A percentile compares a stretch with the other conserved stretches of the same genome.
These are phyloP conservation scores for Xenoacremonium recifei DNA, from an alignment of 2,329 filamentous ascomycete species.

Conservation along the genomic window DNA sequence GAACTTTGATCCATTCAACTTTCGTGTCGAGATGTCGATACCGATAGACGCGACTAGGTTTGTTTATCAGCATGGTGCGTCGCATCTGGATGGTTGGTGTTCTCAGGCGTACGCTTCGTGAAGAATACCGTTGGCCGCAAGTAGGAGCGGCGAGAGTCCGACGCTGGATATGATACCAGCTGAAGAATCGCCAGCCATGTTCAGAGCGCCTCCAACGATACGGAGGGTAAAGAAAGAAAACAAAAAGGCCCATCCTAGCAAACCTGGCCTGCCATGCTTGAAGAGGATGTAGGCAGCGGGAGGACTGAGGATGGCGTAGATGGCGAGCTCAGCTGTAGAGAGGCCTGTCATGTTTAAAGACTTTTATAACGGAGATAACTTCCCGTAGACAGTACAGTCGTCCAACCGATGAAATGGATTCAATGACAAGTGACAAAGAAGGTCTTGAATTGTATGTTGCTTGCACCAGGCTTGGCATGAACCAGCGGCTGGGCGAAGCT, in stretches of 20 bases:
- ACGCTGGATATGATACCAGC: slow-evolving; percentile 36
- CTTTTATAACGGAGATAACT: no score
- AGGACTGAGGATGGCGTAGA: slow-evolving; percentile 33
- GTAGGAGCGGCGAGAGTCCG: slow-evolving; percentile 37
- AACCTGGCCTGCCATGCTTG: slow-evolving; percentile 32
- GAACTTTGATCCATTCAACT: slow-evolving; percentile 9
- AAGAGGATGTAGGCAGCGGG: slow-evolving; percentile 30
- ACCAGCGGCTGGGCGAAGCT: no score
- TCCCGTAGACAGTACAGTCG: no score
- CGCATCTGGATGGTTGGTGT: slow-evolving; percentile 13
- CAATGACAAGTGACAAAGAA: no score
- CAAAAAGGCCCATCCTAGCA: slow-evolving; percentile 39
- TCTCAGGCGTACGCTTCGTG: slow-evolving; percentile 29
- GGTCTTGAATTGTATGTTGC: no score
- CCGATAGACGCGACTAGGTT: slow-evolving; percentile 7
- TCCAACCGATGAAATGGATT: no score
- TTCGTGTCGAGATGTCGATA: slow-evolving; percentile 1
- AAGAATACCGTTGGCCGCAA: slow-evolving; percentile 29
- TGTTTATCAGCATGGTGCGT: slow-evolving; percentile 1
- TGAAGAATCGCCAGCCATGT: slow-evolving; percentile 24
- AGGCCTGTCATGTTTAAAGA: slow-evolving; percentile 16
- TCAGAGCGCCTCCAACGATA: slow-evolving; percentile 32
- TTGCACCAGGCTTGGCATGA: no score
- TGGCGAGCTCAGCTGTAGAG: slow-evolving; percentile 28
- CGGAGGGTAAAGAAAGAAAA: slow-evolving; percentile 35